Base-by-base conservation (phyloP, 495 filamentous ascomycete genomes). In the Astrocystis sublimbata region DNA sequence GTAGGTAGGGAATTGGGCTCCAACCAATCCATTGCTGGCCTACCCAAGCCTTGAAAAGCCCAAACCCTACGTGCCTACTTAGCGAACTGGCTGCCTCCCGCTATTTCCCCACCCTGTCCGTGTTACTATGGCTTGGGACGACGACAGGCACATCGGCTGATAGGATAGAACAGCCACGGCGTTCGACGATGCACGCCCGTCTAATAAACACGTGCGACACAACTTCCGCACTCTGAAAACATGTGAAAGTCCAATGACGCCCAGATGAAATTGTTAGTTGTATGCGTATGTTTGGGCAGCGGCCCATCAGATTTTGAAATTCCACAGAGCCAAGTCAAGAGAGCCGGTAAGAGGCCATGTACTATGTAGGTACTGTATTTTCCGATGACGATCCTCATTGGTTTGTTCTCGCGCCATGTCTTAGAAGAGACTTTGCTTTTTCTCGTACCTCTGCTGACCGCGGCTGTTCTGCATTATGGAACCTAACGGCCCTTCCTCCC, bases 121-220 rank as follows among this genome's bases (percentile, higher is more conserved):
- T n/a, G n/a, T n/a, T n/a, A n/a, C n/a, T n/a, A n/a, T n/a, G n/a
- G 10, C 42, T 4, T 45, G 21, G 8, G n/a, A 41, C 38, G 46
- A 49, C 30, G 43, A 30, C 24, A 49, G 46, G 46, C 17, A 49
- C 46, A n/a, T n/a, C n/a, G n/a, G n/a, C n/a, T n/a, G n/a, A n/a
- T n/a, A n/a, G n/a, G 19, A 47, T 49, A 3, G 30, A 47, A 49
- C n/a, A 49, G 46, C 46, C 46, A 49, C 15, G 46, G 46, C n/a
- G n/a, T n/a, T n/a, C n/a, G n/a, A 6, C 21, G 26, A 47, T 21
- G 5, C 12, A 28, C 24, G 6, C 13, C 45, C 41, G 21, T 43
- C 8, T 26, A 24, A 8, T 23, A 8, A 45, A 23, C 9, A 49
- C 17, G 49, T 52, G 49, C 30, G 17, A 35, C 49, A 35, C 30